Evolutionary conservation across 495 filamentous ascomycete species (phyloP), one percentile per base, ranked within the genome.

Genomic region (Rusavskia elegans): DNA sequence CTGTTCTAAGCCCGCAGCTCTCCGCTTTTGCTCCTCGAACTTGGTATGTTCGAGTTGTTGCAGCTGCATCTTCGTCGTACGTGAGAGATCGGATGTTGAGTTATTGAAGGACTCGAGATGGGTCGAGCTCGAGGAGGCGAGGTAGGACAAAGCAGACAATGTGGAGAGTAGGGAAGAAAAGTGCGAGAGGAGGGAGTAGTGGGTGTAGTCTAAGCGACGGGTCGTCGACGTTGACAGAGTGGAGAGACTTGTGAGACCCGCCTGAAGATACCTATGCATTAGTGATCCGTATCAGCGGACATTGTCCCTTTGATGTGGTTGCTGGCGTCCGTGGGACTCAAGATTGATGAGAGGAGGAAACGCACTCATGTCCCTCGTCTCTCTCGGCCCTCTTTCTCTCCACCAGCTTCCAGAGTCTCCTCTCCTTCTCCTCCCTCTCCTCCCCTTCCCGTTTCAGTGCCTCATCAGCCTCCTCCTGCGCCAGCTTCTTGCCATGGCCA

Each of bases 121-220:
- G 14, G 7, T 13, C 9, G 44, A 46, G 44, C 81, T 82, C 29
- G 77, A 74, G 5, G 68, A 69, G 1, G 81, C 78, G 5, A 95
- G 75, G 52, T 85, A 79, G 55, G 85, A 79, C 20, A 95, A 74
- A 3, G 74, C 78, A 1, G 68, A 55, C 19, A 93, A 78, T 2
- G 82, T 89, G 42, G 73, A 70, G 48, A 82, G 79, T 37, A 95
- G 69, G 0, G 77, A 65, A 39, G 77, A 73, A 17, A 89, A 71
- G 54, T 84, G 89, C 60, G 92, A 84, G 11, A 90, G 71, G 2
- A 96, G 71, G 5, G 82, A 80, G 58, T 89, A 88, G 66, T 93
- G 92, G 0, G 83, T 87, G 57, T 84, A 82, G 60, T 93, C 86
- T 21, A 95, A 74, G 37, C 77, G 76, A 53, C 77, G 75, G 16